phyloP scores from a whole-genome alignment of 495 filamentous ascomycete species.

The Penicillium malachiteum region DNA sequence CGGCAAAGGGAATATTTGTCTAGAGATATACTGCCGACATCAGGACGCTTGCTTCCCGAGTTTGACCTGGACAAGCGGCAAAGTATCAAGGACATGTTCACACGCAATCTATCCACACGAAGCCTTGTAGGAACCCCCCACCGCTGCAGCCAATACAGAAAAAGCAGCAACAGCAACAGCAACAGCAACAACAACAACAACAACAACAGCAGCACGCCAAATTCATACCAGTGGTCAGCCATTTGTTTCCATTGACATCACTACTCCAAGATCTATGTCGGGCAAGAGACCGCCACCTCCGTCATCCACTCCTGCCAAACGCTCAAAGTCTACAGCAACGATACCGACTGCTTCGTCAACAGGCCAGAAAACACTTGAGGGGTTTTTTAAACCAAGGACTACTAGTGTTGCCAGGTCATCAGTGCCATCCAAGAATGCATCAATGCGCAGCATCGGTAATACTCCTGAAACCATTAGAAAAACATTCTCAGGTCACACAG shows the following conservation, averaged over 20 bases:
- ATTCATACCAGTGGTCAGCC: background rate
- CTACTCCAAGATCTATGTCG: slow-evolving; percentile 14
- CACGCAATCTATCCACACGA: slow-evolving; percentile 39
- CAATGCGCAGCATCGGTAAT: too few species aligned
- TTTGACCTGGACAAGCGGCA: slow-evolving; percentile 68
- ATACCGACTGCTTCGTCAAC: slow-evolving; percentile 28
- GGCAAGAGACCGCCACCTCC: slow-evolving; percentile 31
- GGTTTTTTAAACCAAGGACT: slow-evolving; percentile 70
- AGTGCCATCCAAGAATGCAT: too few species aligned
- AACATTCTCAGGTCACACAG: background rate
- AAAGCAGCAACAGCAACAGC: slow-evolving; percentile 7
- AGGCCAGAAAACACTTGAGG: slow-evolving; percentile 74
- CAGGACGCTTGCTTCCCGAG: slow-evolving; percentile 81
- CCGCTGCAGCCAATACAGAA: background rate
- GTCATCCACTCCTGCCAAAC: slow-evolving; percentile 34
- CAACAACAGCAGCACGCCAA: background rate
- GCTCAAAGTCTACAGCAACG: slow-evolving; percentile 41
- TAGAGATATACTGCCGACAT: slow-evolving; percentile 68
- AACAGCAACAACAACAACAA: background rate
- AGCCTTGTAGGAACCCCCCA: too few species aligned
- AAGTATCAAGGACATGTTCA: slow-evolving; percentile 93
- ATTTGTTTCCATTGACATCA: background rate
- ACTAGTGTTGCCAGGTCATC: background rate
- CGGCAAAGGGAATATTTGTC: slow-evolving; percentile 64
- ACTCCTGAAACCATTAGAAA: background rate